These are phyloP conservation scores for Arthrobotrys iridis DNA, from an alignment of 2,329 filamentous ascomycete genomes.

Conservation along the genomic window DNA sequence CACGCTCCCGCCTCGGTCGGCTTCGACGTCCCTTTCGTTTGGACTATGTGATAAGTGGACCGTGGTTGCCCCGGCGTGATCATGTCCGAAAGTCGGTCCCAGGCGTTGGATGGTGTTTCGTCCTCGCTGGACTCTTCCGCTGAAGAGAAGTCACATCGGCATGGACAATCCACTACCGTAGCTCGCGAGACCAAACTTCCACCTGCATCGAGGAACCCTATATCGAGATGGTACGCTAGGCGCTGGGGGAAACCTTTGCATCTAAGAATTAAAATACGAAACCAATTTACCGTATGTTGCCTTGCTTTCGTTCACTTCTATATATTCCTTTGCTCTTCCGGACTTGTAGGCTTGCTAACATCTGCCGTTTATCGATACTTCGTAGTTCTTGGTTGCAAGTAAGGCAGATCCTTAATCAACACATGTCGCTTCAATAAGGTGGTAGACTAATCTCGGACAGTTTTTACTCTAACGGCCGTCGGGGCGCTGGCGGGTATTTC, in stretches of 20 bases:
- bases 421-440: not conserved
- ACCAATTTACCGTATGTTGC: constrained; percentile 50
- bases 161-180: not conserved
- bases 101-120: constrained; percentile 45
- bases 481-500: constrained; percentile 49
- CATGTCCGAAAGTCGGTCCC: constrained; percentile 53
- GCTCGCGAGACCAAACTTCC: constrained; percentile 3
- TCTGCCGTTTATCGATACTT: not conserved
- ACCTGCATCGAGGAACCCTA: constrained; percentile 25
- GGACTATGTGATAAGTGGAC: constrained; percentile 43
- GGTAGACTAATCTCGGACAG: constrained; percentile 9
- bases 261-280: constrained; percentile 46
- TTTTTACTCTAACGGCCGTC: constrained; percentile 48
- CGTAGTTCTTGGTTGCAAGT: constrained; percentile 49
- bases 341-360: not conserved
- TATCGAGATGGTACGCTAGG: constrained; percentile 36
- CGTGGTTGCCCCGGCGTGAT: constrained; percentile 43
- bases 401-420: not conserved
- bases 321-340: not conserved
- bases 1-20: not conserved
- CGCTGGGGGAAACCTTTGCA: constrained; percentile 30
- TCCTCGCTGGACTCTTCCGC: constrained; percentile 45
- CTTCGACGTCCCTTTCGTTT: constrained; percentile 16
- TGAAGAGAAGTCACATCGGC: constrained; percentile 37
- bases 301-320: not conserved